Evolutionary conservation across 495 filamentous ascomycete species (phyloP), one percentile per base, ranked within the genome.

Genomic region (Lophiotrema nucula): DNA sequence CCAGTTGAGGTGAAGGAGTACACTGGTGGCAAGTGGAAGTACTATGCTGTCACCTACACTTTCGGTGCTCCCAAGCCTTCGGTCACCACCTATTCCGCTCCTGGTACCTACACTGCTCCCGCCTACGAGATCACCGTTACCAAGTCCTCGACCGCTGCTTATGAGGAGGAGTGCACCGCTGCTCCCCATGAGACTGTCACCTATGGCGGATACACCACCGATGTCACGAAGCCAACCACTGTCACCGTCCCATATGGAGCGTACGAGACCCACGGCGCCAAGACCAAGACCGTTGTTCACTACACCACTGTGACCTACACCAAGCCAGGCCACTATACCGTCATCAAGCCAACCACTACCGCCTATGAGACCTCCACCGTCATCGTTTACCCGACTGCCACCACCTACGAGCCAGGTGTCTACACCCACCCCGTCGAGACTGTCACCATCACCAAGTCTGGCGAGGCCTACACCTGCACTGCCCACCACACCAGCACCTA

Each of bases 361-460:
- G 13, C 31, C 27, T 51, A 41, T 23, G 26, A 46, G 13, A 5
- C 28, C 24, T 42, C 41, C 16, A 41, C 46, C 38, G 31, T n/a
- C 27, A 18, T 48, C 44, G 26, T 24, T 8, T 57, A 54, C 47
- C 53, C 59, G 2, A 57, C 53, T 12, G 46, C 39, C 39, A 42
- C 13, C 19, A n/a, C 13, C 19, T 46, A 51, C 59, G 16, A 18
- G 12, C 23, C 53, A 11, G 53, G 59, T 53, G 47, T 57, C 38
- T 56, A 57, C 45, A 50, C 54, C 47, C 47, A 57, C 47, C n/a
- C 44, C 33, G 15, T 16, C 4, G 58, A 54, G 45, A 62, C 59
- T 4, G 42, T 62, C 25, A 62, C 59, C 37, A 42, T 62, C 45
- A 62, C 46, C 47, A 62, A 62, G 37, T 16, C 52, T 21, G 12